These are phyloP conservation scores for bread wheat (Triticum aestivum) DNA, from an alignment of 176 grass and related monocot genomes.

Conservation along the genomic window DNA sequence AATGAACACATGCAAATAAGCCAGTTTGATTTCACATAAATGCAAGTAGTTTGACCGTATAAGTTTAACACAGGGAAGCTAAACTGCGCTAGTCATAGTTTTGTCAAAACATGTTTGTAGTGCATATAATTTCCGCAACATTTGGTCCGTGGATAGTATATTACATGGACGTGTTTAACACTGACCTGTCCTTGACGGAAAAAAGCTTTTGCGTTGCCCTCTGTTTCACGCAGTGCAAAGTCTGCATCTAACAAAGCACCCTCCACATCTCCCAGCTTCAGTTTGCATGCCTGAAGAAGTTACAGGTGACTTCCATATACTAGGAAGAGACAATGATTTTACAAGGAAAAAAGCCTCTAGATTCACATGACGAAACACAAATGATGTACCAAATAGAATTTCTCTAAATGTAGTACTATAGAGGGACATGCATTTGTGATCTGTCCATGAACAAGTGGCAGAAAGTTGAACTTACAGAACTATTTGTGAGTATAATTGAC, in stretches of 20 bases:
- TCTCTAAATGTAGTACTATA: constrained; percentile 18
- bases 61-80: not conserved
- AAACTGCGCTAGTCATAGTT: not conserved
- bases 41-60: not conserved
- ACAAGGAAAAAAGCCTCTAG: constrained; percentile 10
- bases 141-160: constrained; percentile 3
- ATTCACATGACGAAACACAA: constrained; percentile 16
- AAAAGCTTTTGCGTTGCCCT: constrained; percentile 91
- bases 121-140: not conserved
- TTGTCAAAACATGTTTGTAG: not conserved
- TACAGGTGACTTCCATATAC: constrained; percentile 30
- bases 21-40: not conserved
- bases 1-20: not conserved
- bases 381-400: not conserved
- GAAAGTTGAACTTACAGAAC: constrained; percentile 68
- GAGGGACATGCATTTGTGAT: constrained; percentile 13
- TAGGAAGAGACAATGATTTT: not conserved
- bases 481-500: constrained; percentile 97
- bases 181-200: constrained; percentile 89
- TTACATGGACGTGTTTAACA: not conserved
- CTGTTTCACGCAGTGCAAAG: constrained; percentile 91
- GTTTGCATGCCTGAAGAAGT: constrained; percentile 76
- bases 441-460: constrained; percentile 5
- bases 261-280: constrained; percentile 82
- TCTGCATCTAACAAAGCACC: constrained; percentile 95